Evolutionary conservation across 73 alveolate genomes (phyloP), one percentile per base, ranked within the genome.

Genomic region (Loxodes magnus): DNA sequence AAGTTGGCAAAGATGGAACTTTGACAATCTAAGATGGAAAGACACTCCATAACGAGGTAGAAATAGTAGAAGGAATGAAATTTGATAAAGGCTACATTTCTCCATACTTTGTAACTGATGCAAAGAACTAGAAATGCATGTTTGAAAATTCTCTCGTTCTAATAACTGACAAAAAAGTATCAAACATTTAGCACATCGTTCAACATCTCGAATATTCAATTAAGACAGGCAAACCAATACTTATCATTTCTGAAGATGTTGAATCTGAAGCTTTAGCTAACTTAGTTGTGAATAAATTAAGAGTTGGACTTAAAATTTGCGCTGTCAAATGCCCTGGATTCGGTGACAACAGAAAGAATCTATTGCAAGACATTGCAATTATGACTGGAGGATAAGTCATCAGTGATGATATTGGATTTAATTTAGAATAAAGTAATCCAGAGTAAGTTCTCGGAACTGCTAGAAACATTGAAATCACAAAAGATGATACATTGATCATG

Each of bases 251-350:
- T 65, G 99, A 93, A 34, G 99, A 93, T 64, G 95, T 93, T 44
- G 98, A 93, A 56, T 54, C 79, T 17, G 96, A 92, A 76, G 95
- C 94, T 4, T 79, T 93, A 21, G 96, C 99, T 46, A 82, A 90
- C 48, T 72, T 93, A 20, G 88, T 93, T 39, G 83, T 93, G 56
- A 93, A 93, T 67, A 93, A 82, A 74, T 64, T 93, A 35, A 75
- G 96, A 51, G 98, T 96, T 10, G 96, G 96, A 15, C 96, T 93
- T 57, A 93, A 88, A 77, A 78, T 88, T 35, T 85, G 94, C 19
- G 97, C 96, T 15, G 97, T 93, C 53, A 93, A 93, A 60, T 79
- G 97, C 30, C 99, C 99, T 24, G 96, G 96, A 48, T 93, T 86
- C 60, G 99, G 99, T 19, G 98, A 93, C 79, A 90, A 90, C 81